phyloP scores from a whole-genome alignment of 441 rosid species.

The Aleurites moluccanus region DNA sequence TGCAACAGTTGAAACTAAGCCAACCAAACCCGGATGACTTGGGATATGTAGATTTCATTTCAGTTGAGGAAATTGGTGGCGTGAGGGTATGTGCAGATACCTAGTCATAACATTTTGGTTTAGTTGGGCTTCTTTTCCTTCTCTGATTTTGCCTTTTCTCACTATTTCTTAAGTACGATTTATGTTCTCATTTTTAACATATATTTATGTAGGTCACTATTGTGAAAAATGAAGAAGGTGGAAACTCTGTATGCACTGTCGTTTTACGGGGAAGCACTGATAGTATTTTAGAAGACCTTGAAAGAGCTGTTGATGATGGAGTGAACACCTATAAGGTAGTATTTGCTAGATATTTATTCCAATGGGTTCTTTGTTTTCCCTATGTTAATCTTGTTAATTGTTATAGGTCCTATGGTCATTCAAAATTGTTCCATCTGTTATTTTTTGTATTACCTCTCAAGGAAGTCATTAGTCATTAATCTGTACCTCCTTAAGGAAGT shows the following conservation, averaged over 20 bases:
- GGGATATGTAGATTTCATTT: conserved; percentile 85
- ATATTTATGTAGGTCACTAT: conserved; percentile 64
- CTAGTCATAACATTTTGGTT: conserved; percentile 18
- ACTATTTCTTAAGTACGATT: background rate
- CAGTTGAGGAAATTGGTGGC: conserved; percentile 98
- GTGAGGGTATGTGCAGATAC: conserved; percentile 62
- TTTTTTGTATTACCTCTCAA: background rate
- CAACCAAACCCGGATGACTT: conserved; percentile 86
- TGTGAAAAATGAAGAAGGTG: conserved; percentile 94
- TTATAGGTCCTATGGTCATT: background rate
- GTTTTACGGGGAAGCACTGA: conserved; percentile 97
- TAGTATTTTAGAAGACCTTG: conserved; percentile 97
- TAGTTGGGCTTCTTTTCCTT: background rate
- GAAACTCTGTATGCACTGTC: conserved; percentile 86
- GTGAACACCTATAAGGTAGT: conserved; percentile 93
- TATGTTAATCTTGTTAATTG: background rate
- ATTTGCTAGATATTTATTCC: background rate
- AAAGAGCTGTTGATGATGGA: conserved; percentile 99
- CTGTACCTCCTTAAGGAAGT: no score
- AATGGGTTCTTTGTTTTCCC: conserved; percentile 12
- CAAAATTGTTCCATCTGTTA: conserved; percentile 2
- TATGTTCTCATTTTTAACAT: background rate
- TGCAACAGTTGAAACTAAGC: conserved; percentile 82
- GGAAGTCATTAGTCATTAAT: no score
- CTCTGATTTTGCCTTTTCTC: conserved; percentile 15